Evolutionary conservation across 176 grass and related monocot species (phyloP), one percentile per base, ranked within the genome.

Genomic region (Oryza glaberrima): DNA sequence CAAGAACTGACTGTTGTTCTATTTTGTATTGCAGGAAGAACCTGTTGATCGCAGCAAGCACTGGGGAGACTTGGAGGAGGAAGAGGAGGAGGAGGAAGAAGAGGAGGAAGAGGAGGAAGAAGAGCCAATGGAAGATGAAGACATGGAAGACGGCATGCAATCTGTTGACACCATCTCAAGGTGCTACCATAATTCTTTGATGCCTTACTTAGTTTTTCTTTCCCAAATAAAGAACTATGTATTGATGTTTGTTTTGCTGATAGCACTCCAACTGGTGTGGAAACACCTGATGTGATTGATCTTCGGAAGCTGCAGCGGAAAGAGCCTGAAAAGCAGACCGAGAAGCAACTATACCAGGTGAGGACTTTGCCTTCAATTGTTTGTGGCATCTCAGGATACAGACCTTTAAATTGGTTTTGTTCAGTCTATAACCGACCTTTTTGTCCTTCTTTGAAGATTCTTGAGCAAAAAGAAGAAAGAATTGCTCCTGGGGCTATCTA

Each of bases 231-330:
- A 19, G 56, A 16, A 11, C 19, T 83, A 65, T 9, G 40, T 51
- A 66, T 17, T 75, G 71, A 44, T 1, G 1, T 20, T 88, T 72
- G 17, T 49, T 85, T 22, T 73, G 48, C 51, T 19, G 54, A 82
- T 70, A 98, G 96, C 83, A 98, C 96, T 78, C 96, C 96, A 35
- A 95, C 96, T 88, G 96, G 96, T 28, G 90, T 98, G 20, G 96
- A 98, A 89, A 98, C 96, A 75, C 96, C 96, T 86, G 96, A 95
- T 76, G 93, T 95, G 17, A 98, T 98, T 7, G 96, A 98, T 56
- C 91, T 98, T 45, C 90, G 96, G 16, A 98, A 98, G 81, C 93
- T 86, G 82, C 96, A 95, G 48, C 88, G 93, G 85, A 98, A 98
- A 84, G 96, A 98, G 68, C 88, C 93, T 52, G 96, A 98, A 54